A percentile compares a stretch with the other conserved stretches of the same genome.
Evolutionary conservation across 2,329 filamentous ascomycete genomes (phyloP).

Genomic region (Hypomyces perniciosus): DNA sequence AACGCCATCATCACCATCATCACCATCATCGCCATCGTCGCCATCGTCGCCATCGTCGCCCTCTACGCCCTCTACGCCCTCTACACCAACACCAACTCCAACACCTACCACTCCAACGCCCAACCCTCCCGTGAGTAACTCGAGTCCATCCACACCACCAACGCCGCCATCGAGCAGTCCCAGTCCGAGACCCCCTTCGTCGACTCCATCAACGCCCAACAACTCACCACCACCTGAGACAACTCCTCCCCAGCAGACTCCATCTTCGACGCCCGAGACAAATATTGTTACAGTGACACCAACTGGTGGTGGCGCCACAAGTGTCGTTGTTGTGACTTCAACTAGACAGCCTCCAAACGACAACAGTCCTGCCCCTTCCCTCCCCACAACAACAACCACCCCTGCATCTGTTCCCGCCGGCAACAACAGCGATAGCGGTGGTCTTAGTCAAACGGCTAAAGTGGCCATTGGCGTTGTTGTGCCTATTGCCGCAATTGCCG

Average conservation of each 20-base stretch:
- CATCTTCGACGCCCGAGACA: constrained; percentile 3
- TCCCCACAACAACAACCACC: constrained; percentile 22
- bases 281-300: constrained; percentile 2
- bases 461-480: constrained; percentile 93
- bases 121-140: no score
- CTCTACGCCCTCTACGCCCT: no score
- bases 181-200: background rate
- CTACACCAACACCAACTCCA: no score
- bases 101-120: no score
- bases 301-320: constrained; percentile 16
- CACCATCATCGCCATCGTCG: no score
- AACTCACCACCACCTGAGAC: background rate
- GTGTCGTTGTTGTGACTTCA: constrained; percentile 22
- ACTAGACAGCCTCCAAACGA: constrained; percentile 16
- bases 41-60: no score
- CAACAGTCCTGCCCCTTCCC: constrained; percentile 12
- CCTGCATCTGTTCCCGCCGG: constrained; percentile 3
- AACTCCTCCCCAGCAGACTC: constrained; percentile 6
- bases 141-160: no score
- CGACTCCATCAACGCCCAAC: constrained; percentile 15
- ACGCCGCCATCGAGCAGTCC: no score
- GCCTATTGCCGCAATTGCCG: constrained; percentile 79
- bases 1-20: no score
- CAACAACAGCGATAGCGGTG: constrained; percentile 24
- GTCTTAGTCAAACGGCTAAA: constrained; percentile 57